These are phyloP conservation scores for Aschersonia sp. DNA, from an alignment of 2,329 filamentous ascomycete species.

Conservation along the genomic window DNA sequence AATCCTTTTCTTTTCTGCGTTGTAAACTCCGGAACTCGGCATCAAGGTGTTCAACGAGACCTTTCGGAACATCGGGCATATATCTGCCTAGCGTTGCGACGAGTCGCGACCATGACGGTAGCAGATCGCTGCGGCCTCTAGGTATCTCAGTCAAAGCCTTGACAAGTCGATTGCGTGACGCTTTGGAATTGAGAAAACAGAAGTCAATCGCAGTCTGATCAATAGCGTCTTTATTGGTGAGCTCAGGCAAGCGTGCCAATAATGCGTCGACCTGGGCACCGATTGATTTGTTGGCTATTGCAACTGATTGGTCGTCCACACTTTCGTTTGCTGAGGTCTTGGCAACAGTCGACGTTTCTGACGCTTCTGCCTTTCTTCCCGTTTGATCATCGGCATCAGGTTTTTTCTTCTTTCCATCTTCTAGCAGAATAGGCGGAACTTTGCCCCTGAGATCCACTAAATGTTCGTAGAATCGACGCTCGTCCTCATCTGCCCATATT, in stretches of 20 bases:
- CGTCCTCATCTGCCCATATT: conserved; percentile 98
- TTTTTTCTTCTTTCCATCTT: conserved; percentile 93
- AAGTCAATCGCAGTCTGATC: conserved; percentile 93
- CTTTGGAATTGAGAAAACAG: conserved; percentile 96
- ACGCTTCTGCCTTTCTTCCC: conserved; percentile 52
- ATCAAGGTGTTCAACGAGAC: conserved; percentile 81
- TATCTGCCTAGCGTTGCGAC: conserved; percentile 89
- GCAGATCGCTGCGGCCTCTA: conserved; percentile 79
- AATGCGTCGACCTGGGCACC: conserved; percentile 92
- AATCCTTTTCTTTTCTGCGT: conserved; percentile 93
- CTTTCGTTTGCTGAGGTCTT: conserved; percentile 35
- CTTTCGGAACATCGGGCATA: conserved; percentile 86
- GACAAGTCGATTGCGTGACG: conserved; percentile 83
- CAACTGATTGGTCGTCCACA: conserved; percentile 72
- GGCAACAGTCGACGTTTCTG: conserved; percentile 33
- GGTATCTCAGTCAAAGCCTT: conserved; percentile 91
- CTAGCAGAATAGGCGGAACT: conserved; percentile 82
- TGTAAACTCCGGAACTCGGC: conserved; percentile 95
- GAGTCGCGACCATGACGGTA: conserved; percentile 83
- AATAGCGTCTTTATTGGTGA: conserved; percentile 81
- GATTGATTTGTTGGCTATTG: conserved; percentile 94
- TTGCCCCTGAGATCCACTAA: conserved; percentile 89
- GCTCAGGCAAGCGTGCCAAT: conserved; percentile 72
- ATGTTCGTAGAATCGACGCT: conserved; percentile 96
- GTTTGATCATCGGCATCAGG: conserved; percentile 65